Evolutionary conservation across 768 basidiomycete genomes (phyloP), one percentile per base, ranked within the genome.

Genomic region (Mycena pura): DNA sequence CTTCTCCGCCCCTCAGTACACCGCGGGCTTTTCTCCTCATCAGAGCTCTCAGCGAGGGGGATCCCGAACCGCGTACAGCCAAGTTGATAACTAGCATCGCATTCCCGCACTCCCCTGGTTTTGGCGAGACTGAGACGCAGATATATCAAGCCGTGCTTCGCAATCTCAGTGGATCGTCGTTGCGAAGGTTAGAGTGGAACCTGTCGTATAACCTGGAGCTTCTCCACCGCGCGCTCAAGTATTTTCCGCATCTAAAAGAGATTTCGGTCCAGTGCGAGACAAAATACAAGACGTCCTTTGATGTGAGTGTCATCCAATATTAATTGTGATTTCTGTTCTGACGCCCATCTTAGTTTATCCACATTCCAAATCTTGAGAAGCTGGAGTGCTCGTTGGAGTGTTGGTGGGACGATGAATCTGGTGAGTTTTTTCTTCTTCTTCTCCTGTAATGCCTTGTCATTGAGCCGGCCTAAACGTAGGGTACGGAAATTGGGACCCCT

Each of bases 211-310:
- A 44, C 32, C 17, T 4, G 1, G 1, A 27, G 1, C 43, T 55
- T 19, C n/a, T n/a, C n/a, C 40, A 21, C 15, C 44, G 25, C 8
- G 38, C 22, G 15, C 53, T 34, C 7, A 32, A 24, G 5, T 19
- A 45, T 21, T 55, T 55, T 31, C 53, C 53, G 2, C 24, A 55
- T 38, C 53, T 55, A 17, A 45, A 38, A 43, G 53, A 55, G 29
- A 13, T 55, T 19, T 55, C 43, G 14, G 32, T 55, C 27, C 0
- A 24, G 2, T 17, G 17, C 17, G 5, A 14, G 19, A n/a, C n/a
- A n/a, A 25, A 3, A 7, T 7, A 9, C 17, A 15, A 25, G 10
- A 45, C 22, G 2, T 25, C 7, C 8, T 55, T 55, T 8, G 43
- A 55, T 45, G 53, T 46, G 17, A 6, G 52, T 38, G 31, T 21